Conservation (phyloP, 2,329 filamentous ascomycete genomes). For the Bertia moriformis region DNA sequence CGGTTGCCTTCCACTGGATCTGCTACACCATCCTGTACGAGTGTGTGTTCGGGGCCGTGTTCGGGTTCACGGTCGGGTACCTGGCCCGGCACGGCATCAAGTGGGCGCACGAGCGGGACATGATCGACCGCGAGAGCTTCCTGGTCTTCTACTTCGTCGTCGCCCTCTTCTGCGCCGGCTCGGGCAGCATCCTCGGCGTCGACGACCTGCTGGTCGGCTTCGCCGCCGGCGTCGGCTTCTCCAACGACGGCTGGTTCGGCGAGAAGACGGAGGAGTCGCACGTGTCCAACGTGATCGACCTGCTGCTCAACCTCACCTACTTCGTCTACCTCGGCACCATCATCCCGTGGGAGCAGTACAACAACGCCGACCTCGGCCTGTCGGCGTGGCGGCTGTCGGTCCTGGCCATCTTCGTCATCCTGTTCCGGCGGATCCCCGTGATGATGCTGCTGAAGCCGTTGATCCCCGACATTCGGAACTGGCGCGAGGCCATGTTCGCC, state of each 20-base stretch:
- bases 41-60: conserved; percentile 82
- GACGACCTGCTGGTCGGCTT: conserved; percentile 94
- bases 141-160: conserved; percentile 97
- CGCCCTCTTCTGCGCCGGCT: conserved; percentile 86
- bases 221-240: conserved; percentile 92
- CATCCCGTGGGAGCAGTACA: conserved; percentile 89
- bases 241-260: conserved; percentile 98
- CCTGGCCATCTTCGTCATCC: conserved; percentile 76
- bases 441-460: conserved; percentile 84
- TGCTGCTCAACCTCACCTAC: conserved; percentile 91
- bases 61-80: conserved; percentile 78
- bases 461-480: conserved; percentile 94
- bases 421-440: conserved; percentile 89
- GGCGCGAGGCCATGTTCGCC: conserved; percentile 91
- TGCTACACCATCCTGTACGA: conserved; percentile 86
- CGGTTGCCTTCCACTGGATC: conserved; percentile 78
- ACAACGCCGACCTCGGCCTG: conserved; percentile 58
- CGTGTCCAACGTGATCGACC: conserved; percentile 96
- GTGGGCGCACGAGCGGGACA: conserved; percentile 64
- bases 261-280: conserved; percentile 97
- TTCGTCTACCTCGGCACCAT: conserved; percentile 97
- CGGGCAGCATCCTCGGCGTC: conserved; percentile 76
- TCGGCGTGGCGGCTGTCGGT: conserved; percentile 84
- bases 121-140: conserved; percentile 94
- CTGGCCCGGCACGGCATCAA: conserved; percentile 82